Evolutionary conservation across 2,329 filamentous ascomycete species (phyloP), one percentile per base, ranked within the genome.

Genomic region (Phoma sp.): DNA sequence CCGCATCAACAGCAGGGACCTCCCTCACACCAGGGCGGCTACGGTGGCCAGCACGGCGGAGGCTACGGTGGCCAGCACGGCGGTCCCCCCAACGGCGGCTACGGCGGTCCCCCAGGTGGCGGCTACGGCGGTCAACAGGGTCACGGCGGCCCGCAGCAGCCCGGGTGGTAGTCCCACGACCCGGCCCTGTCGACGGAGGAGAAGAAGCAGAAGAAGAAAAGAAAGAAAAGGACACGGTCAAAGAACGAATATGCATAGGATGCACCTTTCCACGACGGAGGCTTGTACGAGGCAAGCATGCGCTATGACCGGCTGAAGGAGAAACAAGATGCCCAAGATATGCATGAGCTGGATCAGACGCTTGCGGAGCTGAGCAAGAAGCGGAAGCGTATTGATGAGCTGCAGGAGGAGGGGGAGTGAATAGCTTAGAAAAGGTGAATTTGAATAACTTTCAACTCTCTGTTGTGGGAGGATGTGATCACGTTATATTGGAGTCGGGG

Each of bases 131-230:
- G 47, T n/a, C 47, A 44, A 10, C 40, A 38, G 25, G 39, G 52
- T 40, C 45, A 52, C 11, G 23, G 46, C 10, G 40, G 44, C 11
- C 53, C 61, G 6, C 62, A 64, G 6, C 64, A 65, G 61, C 68
- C 68, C 10, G 62, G 62, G 39, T 71, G 68, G 68, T 63, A 67
- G 55, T 41, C 42, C 29, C 38, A 41, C 11, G 30, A 36, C 27
- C 42, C 24, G 24, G 33, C 25, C 14, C 27, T 27, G 27, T 7
- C 22, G 30, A 1, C 36, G 40, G 29, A 30, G 47, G 18, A 18
- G 18, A 18, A 18, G 18, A 18, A 18, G 14, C n/a, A n/a, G 7
- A 4, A 4, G 11, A 7, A 13, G n/a, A 27, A n/a, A 25, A 41
- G 8, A n/a, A 14, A 7, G 30, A 29, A 3, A 4, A 7, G 10